A percentile compares a stretch with the other conserved stretches of the same genome.
Evolutionary conservation across 2,329 filamentous ascomycete species (phyloP).

Genomic region (Cladophialophora yegresii): DNA sequence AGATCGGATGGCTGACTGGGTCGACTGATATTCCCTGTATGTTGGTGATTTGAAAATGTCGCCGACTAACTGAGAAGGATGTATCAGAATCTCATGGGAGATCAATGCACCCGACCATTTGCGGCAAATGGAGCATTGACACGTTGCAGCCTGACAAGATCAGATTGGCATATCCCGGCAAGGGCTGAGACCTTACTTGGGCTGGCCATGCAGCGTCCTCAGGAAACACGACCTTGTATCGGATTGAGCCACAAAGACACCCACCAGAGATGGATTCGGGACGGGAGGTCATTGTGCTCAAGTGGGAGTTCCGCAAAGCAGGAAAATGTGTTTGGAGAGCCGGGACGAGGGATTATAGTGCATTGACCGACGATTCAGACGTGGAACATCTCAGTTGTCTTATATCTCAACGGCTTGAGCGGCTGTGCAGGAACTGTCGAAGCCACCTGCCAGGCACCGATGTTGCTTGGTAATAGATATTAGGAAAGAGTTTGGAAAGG

Average conservation of each 20-base stretch:
- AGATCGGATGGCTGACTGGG: slow-evolving; percentile 14
- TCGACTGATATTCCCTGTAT: slow-evolving; percentile 27
- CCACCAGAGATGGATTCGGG: slow-evolving; percentile 24
- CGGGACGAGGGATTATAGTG: neutral
- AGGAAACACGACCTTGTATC: slow-evolving; percentile 24
- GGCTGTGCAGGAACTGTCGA: neutral
- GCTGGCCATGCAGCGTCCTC: slow-evolving; percentile 23
- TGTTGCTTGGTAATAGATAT: slow-evolving; percentile 1
- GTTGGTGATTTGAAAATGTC: slow-evolving; percentile 25
- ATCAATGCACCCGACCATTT: slow-evolving; percentile 28
- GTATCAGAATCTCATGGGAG: slow-evolving; percentile 24
- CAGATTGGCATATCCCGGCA: neutral
- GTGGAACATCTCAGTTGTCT: neutral
- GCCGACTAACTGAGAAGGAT: slow-evolving; percentile 24
- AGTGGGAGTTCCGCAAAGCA: neutral
- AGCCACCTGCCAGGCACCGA: slow-evolving; percentile 2
- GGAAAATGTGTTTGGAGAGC: neutral
- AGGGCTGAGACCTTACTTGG: slow-evolving; percentile 15
- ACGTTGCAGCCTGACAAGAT: slow-evolving; percentile 20
- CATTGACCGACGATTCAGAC: neutral
- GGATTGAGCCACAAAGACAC: slow-evolving; percentile 30
- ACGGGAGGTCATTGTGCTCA: slow-evolving; percentile 9
- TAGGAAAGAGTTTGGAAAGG: neutral
- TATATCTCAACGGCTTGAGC: neutral
- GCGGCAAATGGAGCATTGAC: slow-evolving; percentile 30